A percentile compares a stretch with the other conserved stretches of the same genome.
Conservation (phyloP, 495 filamentous ascomycete species). For the Echria macrotheca region DNA sequence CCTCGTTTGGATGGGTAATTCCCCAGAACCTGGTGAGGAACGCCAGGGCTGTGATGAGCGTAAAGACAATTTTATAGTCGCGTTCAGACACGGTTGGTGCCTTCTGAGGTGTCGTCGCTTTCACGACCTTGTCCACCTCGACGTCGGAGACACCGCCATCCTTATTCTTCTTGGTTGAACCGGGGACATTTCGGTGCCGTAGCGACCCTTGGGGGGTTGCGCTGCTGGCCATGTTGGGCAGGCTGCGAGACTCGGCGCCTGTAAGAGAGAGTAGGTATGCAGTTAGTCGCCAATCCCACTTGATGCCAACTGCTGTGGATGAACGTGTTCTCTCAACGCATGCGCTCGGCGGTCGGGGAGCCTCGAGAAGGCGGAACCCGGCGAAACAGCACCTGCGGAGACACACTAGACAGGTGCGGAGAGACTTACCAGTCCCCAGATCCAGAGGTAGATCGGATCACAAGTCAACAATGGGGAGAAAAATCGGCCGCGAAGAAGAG, state of each 20-base stretch:
- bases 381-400: too few relatives aligned
- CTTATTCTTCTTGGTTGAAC: slow-evolving; percentile 41
- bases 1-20: slow-evolving; percentile 88
- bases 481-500: neutral
- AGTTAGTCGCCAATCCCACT: too few relatives aligned
- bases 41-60: slow-evolving; percentile 72
- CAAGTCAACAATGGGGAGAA: too few relatives aligned
- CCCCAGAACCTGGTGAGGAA: slow-evolving; percentile 93
- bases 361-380: too few relatives aligned
- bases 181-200: slow-evolving; percentile 48
- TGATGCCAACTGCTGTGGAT: too few relatives aligned
- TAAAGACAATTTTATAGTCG: slow-evolving; percentile 79
- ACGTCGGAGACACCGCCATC: slow-evolving; percentile 36
- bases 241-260: slow-evolving; percentile 10
- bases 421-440: too few relatives aligned
- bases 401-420: too few relatives aligned
- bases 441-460: too few relatives aligned
- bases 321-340: too few relatives aligned
- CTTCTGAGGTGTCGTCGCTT: slow-evolving; percentile 7
- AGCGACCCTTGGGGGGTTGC: slow-evolving; percentile 44
- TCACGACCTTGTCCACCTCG: slow-evolving; percentile 40
- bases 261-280: neutral
- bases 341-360: too few relatives aligned
- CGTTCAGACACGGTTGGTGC: slow-evolving; percentile 48
- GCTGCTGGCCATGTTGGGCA: slow-evolving; percentile 31